Evolutionary conservation across 129 eudicot genomes (phyloP), one percentile per base, ranked within the genome.

Genomic region (Deinandra increscens): DNA sequence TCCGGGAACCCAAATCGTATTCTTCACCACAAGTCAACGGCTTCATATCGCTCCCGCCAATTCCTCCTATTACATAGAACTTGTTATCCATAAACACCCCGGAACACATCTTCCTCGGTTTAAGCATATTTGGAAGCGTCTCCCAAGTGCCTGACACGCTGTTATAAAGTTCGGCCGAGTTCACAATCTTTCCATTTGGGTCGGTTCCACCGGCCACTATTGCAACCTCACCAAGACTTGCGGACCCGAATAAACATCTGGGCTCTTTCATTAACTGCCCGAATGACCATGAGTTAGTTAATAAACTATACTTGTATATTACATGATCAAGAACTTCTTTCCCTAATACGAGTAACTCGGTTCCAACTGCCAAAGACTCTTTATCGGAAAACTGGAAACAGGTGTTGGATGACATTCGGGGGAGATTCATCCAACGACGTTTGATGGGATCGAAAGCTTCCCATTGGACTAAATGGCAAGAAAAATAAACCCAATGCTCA

Each of bases 401-500:
- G 20, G 85, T 84, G 66, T 87, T 75, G 4, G 89, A 77, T 9
- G 86, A 56, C 89, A 87, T 83, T 41, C 80, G 71, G 4, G 97
- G 97, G 19, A 90, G 74, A 29, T 49, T 83, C 91, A 90, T 87
- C 97, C 97, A 90, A 45, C 70, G 85, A 13, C 69, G 83, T 51
- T 85, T 75, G 23, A 20, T 76, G 0, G 97, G 97, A 73, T 90
- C 95, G 62, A 90, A 90, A 19, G 97, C 97, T 78, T 90, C 97
- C 97, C 97, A 90, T 65, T 81, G 89, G 33, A 82, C 87, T 49
- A 90, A 63, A 61, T 84, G 84, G 84, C 97, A 90, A 20, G 97
- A 90, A 69, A 87, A 87, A 74, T 90, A 90, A 55, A 90, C 97
- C 97, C 97, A 90, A 69, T 90, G 95, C 76, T 90, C 97, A 34